A percentile compares a stretch with the other conserved stretches of the same genome.
phyloP scores from a whole-genome alignment of 306 rosid species.

The Inga leiocalycina region DNA sequence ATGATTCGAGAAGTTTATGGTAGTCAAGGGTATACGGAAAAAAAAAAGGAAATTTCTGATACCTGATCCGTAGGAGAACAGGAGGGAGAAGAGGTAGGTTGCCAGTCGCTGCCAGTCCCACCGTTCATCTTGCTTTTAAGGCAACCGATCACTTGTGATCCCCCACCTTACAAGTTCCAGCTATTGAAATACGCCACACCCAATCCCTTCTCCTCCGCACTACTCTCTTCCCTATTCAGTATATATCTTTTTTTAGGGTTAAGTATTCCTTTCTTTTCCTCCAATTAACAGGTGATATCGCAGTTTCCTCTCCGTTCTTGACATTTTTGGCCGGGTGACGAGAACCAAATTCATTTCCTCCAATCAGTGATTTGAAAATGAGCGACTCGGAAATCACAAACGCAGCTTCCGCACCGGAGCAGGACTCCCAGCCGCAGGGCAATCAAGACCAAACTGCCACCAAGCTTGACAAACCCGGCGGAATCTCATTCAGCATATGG shows the following conservation, averaged over 20 bases:
- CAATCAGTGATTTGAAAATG: slow-evolving; percentile 34
- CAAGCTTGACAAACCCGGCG: slow-evolving; percentile 32
- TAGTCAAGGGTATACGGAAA: no score
- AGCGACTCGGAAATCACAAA: slow-evolving; percentile 52
- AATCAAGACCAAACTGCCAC: slow-evolving; percentile 7
- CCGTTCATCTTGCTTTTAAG: slow-evolving; percentile 43
- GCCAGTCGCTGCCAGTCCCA: slow-evolving; percentile 11
- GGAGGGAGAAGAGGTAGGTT: neutral
- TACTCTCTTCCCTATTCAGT: neutral
- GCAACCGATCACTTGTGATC: slow-evolving; percentile 17
- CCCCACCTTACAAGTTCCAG: neutral
- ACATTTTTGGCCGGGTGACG: no score
- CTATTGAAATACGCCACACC: neutral
- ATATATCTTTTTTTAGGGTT: neutral
- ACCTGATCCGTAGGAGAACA: no score
- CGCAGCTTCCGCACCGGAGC: slow-evolving; percentile 32
- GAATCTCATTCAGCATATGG: slow-evolving; percentile 76
- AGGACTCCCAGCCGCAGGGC: neutral
- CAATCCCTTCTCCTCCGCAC: neutral
- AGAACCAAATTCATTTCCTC: neutral
- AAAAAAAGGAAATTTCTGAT: no score
- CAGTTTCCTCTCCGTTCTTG: neutral
- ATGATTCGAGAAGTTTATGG: no score
- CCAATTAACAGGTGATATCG: neutral
- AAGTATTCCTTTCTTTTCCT: neutral